Conservation (phyloP, 495 filamentous ascomycete genomes). For the Bacidia rubella region DNA sequence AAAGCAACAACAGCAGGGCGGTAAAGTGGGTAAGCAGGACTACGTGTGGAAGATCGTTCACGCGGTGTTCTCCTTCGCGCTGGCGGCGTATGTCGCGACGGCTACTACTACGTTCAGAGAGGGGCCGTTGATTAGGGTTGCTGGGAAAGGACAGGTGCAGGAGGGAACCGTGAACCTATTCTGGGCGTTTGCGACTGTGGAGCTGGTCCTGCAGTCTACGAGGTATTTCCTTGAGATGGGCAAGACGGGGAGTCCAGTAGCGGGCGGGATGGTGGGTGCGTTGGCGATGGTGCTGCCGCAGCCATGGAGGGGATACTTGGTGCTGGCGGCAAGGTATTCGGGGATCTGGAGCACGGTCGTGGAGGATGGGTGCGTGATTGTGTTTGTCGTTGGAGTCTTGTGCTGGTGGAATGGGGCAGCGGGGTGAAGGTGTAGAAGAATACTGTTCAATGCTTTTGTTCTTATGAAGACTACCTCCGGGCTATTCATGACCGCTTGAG, state of each 20-base stretch:
- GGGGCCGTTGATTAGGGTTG: conserved; percentile 24
- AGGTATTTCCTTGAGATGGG: conserved; percentile 50
- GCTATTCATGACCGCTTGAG: neutral
- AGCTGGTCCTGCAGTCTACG: conserved; percentile 55
- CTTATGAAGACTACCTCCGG: neutral
- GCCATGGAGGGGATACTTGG: conserved; percentile 40
- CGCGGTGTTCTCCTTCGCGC: conserved; percentile 51
- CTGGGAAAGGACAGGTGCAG: conserved; percentile 13
- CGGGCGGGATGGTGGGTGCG: conserved; percentile 42
- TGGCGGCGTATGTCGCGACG: conserved; percentile 59
- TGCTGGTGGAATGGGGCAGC: conserved; percentile 28
- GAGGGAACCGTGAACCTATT: conserved; percentile 39
- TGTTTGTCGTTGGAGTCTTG: conserved; percentile 65
- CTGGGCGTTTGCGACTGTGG: conserved; percentile 68
- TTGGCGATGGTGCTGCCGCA: conserved; percentile 45
- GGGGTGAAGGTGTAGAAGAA: conserved; percentile 1
- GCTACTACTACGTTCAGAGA: conserved; percentile 44
- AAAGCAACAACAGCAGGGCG: conserved; percentile 21
- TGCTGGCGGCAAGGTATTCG: conserved; percentile 50
- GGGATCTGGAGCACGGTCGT: conserved; percentile 51
- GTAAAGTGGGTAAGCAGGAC: conserved; percentile 31
- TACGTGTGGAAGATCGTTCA: conserved; percentile 68
- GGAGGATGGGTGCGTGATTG: conserved; percentile 50
- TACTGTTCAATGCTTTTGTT: neutral
- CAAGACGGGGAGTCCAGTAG: conserved; percentile 24